Evolutionary conservation across 495 filamentous ascomycete species (phyloP).

Genomic region (Choiromyces venosus): DNA sequence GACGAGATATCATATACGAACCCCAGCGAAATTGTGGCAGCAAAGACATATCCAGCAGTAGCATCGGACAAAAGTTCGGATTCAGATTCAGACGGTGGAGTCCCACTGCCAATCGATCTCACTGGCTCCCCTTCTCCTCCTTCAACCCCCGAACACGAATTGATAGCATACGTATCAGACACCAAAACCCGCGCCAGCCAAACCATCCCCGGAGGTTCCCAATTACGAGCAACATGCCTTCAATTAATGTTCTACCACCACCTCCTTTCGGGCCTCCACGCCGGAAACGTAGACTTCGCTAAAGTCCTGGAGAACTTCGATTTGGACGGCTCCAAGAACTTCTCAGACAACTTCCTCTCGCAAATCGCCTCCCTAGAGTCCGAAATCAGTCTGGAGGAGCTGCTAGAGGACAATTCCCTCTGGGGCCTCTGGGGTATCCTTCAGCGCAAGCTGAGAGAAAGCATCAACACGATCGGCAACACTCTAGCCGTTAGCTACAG

Average conservation of each 20-base stretch:
- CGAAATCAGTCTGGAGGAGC: conserved; percentile 49
- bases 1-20: conserved; percentile 76
- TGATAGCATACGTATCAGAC: conserved; percentile 70
- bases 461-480: conserved; percentile 51
- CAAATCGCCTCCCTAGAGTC: conserved; percentile 68
- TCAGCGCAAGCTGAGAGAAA: conserved; percentile 54
- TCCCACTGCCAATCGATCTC: conserved; percentile 47
- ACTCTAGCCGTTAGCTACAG: conserved; percentile 64
- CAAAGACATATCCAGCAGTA: conserved; percentile 49
- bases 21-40: conserved; percentile 60
- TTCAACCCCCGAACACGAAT: conserved; percentile 11
- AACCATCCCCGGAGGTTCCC: conserved; percentile 58
- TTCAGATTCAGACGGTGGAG: conserved; percentile 7
- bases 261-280: conserved; percentile 70
- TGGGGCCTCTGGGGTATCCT: conserved; percentile 60
- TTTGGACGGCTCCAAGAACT: conserved; percentile 57
- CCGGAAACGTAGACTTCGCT: conserved; percentile 61
- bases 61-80: conserved; percentile 29
- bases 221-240: conserved; percentile 70
- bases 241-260: conserved; percentile 89
- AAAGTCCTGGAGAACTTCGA: conserved; percentile 63
- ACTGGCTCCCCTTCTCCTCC: conserved; percentile 48
- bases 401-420: conserved; percentile 58
- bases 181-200: conserved; percentile 72
- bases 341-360: conserved; percentile 74